Percentiles rank a stretch among this genome's conserved stretches.
Conservation (phyloP, 495 filamentous ascomycete genomes). For the Schizothecium vesticola region DNA sequence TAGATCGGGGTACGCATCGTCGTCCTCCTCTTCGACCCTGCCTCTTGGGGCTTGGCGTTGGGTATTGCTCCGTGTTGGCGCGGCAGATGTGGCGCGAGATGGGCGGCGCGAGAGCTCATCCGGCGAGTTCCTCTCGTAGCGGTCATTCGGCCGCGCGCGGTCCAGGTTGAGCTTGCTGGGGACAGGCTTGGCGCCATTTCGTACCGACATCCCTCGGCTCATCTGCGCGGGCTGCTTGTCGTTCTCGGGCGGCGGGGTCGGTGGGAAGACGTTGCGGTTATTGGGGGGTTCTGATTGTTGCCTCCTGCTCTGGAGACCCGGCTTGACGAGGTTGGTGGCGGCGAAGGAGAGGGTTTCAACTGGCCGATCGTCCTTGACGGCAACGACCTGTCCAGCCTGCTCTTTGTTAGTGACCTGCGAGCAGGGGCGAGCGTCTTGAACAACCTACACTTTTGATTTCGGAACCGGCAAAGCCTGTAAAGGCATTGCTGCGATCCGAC, state of each 20-base stretch:
- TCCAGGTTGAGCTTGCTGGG: constrained; percentile 52
- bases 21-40: constrained; percentile 45
- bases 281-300: constrained; percentile 83
- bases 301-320: constrained; percentile 67
- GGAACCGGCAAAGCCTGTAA: constrained; percentile 68
- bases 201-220: constrained; percentile 49
- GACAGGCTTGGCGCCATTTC: constrained; percentile 46
- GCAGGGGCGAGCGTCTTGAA: not conserved
- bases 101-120: constrained; percentile 36
- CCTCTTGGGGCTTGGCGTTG: constrained; percentile 30
- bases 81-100: constrained; percentile 33
- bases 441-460: constrained; percentile 61
- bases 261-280: constrained; percentile 81
- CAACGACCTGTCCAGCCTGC: constrained; percentile 19
- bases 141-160: constrained; percentile 37
- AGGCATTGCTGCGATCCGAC: constrained; percentile 70
- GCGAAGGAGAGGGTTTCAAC: constrained; percentile 80
- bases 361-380: constrained; percentile 64
- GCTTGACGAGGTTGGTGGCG: constrained; percentile 84
- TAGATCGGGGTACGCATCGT: constrained; percentile 59
- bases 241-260: constrained; percentile 88
- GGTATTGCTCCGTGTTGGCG: constrained; percentile 46
- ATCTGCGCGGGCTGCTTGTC: constrained; percentile 48
- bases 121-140: constrained; percentile 47
- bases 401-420: not conserved